Conservation (phyloP, 2,329 filamentous ascomycete genomes). For the Claviceps citrina region DNA sequence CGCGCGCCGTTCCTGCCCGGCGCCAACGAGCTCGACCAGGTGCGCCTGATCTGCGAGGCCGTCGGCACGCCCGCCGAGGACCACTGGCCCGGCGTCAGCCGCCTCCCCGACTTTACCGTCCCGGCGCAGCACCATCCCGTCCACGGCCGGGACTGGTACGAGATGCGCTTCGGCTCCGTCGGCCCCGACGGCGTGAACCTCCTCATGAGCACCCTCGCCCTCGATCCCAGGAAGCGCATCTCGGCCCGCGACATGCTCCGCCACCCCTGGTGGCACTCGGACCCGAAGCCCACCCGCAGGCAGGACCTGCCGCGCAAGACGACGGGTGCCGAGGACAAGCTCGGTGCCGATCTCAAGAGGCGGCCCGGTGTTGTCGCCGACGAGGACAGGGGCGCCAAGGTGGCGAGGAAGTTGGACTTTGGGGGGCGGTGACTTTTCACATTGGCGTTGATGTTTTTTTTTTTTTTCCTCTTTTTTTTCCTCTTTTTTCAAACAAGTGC, state of each 20-base stretch:
- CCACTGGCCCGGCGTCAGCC: conserved; percentile 84
- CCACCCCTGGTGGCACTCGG: conserved; percentile 73
- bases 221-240: conserved; percentile 77
- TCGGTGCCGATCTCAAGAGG: conserved; percentile 70
- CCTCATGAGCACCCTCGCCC: conserved; percentile 65
- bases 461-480: too few relatives aligned
- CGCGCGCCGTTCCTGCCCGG: conserved; percentile 72
- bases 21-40: conserved; percentile 72
- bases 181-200: conserved; percentile 76
- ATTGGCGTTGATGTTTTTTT: too few relatives aligned
- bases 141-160: conserved; percentile 56
- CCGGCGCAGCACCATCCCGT: conserved; percentile 46
- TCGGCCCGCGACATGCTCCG: conserved; percentile 62
- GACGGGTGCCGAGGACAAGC: conserved; percentile 47
- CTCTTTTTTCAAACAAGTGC: too few relatives aligned
- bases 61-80: conserved; percentile 87
- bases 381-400: conserved; percentile 53
- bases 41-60: conserved; percentile 67
- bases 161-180: conserved; percentile 61
- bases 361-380: conserved; percentile 48
- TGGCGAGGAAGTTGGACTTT: conserved; percentile 74
- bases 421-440: too few relatives aligned
- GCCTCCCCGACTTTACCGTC: conserved; percentile 65
- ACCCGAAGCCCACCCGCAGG: conserved; percentile 70
- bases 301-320: conserved; percentile 63